Evolutionary conservation across 257 asterid species (phyloP).

Genomic region (Nicotiana otophora): DNA sequence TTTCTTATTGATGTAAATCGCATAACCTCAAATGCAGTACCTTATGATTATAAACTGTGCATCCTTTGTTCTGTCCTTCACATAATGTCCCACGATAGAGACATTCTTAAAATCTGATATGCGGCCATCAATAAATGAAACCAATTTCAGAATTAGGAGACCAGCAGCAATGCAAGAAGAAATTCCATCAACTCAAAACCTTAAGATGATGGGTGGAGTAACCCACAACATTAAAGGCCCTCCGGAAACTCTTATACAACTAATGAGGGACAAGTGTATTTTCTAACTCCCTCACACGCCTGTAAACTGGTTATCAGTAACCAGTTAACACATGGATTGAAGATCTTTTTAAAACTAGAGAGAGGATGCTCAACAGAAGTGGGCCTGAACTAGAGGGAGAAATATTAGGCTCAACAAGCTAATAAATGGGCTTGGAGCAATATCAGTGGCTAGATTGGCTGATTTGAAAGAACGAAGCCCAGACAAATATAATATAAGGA

Average conservation of each 20-base stretch:
- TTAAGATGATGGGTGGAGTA: not conserved
- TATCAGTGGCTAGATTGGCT: not conserved
- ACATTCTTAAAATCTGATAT: conserved; percentile 88
- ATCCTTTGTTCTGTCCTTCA: conserved; percentile 97
- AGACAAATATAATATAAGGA: not conserved
- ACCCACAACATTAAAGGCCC: not conserved
- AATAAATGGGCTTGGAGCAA: not conserved
- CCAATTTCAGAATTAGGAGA: not conserved
- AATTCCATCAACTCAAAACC: not conserved
- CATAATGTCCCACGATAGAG: conserved; percentile 95
- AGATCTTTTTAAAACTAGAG: not conserved
- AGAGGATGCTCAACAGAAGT: not conserved
- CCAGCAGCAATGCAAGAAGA: not conserved
- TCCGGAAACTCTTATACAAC: not conserved
- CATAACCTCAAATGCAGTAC: conserved; percentile 21
- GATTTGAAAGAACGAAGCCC: not conserved
- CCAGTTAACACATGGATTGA: not conserved
- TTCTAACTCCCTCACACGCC: not conserved
- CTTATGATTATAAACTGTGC: conserved; percentile 97
- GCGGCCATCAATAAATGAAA: not conserved
- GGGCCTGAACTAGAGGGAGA: not conserved
- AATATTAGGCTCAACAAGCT: not conserved
- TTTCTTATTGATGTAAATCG: not conserved
- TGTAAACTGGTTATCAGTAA: too few relatives aligned
- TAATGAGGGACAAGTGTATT: not conserved